Percentiles rank a stretch among this genome's conserved stretches.
phyloP scores from a whole-genome alignment of 129 eudicot species.

The Ambrosia trifida region DNA sequence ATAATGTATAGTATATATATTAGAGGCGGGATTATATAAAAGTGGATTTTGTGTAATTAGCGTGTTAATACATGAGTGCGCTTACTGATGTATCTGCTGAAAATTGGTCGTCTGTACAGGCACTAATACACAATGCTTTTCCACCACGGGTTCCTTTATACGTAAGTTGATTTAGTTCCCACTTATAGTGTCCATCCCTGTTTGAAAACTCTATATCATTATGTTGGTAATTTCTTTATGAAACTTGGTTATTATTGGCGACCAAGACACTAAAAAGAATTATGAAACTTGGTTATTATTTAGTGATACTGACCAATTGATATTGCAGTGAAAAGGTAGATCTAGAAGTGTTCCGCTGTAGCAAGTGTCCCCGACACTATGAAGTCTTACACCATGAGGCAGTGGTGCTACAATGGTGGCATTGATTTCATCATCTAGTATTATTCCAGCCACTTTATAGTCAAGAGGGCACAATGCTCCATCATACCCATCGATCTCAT shows the following conservation, averaged over 20 bases:
- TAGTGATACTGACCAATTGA: slow-evolving; percentile 45
- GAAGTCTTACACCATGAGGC: slow-evolving; percentile 64
- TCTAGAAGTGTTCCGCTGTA: slow-evolving; percentile 67
- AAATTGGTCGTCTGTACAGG: slow-evolving; percentile 64
- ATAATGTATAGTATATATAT: background rate
- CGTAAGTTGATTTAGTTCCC: slow-evolving; percentile 53
- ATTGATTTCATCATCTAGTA: slow-evolving; percentile 73
- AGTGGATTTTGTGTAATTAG: too few species aligned
- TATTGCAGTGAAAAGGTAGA: slow-evolving; percentile 55
- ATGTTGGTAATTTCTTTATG: too few species aligned
- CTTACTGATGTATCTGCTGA: slow-evolving; percentile 60
- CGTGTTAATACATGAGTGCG: background rate
- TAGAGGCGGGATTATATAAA: background rate
- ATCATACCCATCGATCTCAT: slow-evolving; percentile 68
- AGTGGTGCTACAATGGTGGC: slow-evolving; percentile 67
- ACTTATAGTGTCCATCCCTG: slow-evolving; percentile 53
- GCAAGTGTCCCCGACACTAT: slow-evolving; percentile 63
- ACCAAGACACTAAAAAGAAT: too few species aligned
- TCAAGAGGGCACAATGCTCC: slow-evolving; percentile 71
- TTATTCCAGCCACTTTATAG: slow-evolving; percentile 48
- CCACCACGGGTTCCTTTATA: slow-evolving; percentile 65
- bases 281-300: background rate
- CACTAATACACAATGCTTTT: slow-evolving; percentile 59
- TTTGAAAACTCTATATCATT: background rate
- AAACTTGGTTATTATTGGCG: too few species aligned